Conservation (phyloP, 2,329 filamentous ascomycete species). For the Aspergillus brasiliensis region DNA sequence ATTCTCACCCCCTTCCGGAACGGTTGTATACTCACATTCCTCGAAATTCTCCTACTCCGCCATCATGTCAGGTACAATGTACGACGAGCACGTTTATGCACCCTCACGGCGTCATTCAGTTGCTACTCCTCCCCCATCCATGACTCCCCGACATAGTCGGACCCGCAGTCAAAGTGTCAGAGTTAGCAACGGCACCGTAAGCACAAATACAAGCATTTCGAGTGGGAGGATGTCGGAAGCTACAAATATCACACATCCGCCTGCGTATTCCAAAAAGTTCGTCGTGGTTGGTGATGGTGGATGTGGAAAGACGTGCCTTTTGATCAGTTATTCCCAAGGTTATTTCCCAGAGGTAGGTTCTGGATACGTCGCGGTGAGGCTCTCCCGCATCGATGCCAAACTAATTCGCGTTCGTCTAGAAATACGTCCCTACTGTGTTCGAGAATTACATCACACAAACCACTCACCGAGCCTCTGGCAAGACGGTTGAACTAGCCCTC, state of each 20-base stretch:
- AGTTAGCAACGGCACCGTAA: slow-evolving; percentile 87
- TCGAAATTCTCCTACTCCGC: slow-evolving; percentile 21
- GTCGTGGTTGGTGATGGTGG: slow-evolving; percentile 97
- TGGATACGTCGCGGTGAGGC: background rate
- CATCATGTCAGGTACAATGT: slow-evolving; percentile 39
- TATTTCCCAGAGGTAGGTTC: slow-evolving; percentile 91
- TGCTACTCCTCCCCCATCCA: slow-evolving; percentile 41
- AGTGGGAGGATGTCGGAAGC: slow-evolving; percentile 73
- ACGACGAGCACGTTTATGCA: slow-evolving; percentile 53
- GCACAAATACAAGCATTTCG: slow-evolving; percentile 76
- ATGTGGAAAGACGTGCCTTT: slow-evolving; percentile 95
- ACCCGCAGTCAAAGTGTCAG: slow-evolving; percentile 60
- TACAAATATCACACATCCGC: slow-evolving; percentile 86
- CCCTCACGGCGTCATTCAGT: slow-evolving; percentile 61
- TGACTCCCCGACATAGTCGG: slow-evolving; percentile 49
- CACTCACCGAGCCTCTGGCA: slow-evolving; percentile 81
- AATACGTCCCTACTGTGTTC: slow-evolving; percentile 99
- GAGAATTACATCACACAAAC: slow-evolving; percentile 99
- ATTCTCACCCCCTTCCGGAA: slow-evolving; percentile 14
- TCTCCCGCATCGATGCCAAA: background rate
- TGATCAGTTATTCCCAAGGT: slow-evolving; percentile 98
- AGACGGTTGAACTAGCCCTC: slow-evolving; percentile 92
- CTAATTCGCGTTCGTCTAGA: slow-evolving; percentile 57
- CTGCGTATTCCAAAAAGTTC: slow-evolving; percentile 97
- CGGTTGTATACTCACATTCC: slow-evolving; percentile 21